phyloP scores from a whole-genome alignment of 1,284 basidiomycete species.

The Paramarasmius palmivorus region DNA sequence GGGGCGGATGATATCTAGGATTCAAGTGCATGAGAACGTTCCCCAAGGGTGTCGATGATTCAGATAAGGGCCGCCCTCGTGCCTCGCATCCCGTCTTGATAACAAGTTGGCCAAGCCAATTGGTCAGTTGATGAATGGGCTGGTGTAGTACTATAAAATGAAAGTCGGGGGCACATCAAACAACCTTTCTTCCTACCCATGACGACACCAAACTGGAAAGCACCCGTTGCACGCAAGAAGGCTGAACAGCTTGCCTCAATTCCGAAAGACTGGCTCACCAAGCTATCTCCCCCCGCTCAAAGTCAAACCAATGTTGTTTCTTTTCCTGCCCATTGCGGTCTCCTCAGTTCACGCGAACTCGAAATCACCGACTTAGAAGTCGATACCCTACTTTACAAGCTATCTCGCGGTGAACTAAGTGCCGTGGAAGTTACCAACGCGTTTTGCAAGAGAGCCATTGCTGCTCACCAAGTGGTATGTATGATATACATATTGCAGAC shows the following conservation, averaged over 20 bases:
- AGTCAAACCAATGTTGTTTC: constrained; percentile 52
- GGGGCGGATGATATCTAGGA: no score
- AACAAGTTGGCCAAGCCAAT: no score
- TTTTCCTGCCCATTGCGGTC: constrained; percentile 57
- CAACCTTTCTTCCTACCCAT: no score
- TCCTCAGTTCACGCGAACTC: constrained; percentile 61
- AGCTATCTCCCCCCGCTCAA: constrained; percentile 40
- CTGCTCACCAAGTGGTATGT: constrained; percentile 82
- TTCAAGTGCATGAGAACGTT: no score
- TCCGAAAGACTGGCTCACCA: constrained; percentile 55
- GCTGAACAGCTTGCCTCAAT: constrained; percentile 52
- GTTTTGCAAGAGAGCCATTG: constrained; percentile 76
- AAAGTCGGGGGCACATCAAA: no score
- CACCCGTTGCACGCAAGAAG: constrained; percentile 52
- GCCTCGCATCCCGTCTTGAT: no score
- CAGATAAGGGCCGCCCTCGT: no score
- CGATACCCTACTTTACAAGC: constrained; percentile 42
- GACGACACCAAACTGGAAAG: constrained; percentile 44
- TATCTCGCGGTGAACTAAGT: constrained; percentile 55
- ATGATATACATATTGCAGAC: not conserved
- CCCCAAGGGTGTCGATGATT: no score
- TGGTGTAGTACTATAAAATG: no score
- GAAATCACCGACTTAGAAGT: constrained; percentile 64
- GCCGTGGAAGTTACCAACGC: constrained; percentile 71
- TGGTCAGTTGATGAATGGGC: no score